These are phyloP conservation scores for Mitragyna speciosa DNA, from an alignment of 257 asterid genomes.

Conservation along the genomic window DNA sequence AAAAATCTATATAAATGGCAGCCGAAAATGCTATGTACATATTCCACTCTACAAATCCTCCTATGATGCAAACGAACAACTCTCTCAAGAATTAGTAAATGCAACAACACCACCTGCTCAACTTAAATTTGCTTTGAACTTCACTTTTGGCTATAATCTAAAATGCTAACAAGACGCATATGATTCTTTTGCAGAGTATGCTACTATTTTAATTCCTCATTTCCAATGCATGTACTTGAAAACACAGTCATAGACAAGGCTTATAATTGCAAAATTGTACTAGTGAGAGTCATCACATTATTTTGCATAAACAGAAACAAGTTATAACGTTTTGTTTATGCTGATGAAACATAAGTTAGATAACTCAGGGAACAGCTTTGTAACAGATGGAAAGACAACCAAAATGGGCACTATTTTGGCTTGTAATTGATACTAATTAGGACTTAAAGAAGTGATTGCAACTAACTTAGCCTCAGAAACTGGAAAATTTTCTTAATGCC, in stretches of 20 bases:
- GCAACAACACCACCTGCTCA: too few relatives aligned
- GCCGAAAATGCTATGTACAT: too few relatives aligned
- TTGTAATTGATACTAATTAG: background rate
- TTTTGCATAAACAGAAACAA: background rate
- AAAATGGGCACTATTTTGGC: constrained; percentile 11
- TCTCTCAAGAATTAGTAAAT: too few relatives aligned
- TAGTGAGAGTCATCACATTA: background rate
- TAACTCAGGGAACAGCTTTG: background rate
- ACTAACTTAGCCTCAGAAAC: background rate
- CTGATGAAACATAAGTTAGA: background rate
- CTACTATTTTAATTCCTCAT: background rate
- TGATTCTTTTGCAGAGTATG: background rate
- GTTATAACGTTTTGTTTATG: background rate
- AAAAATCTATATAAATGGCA: too few relatives aligned
- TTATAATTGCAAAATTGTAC: background rate
- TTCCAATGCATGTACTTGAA: background rate
- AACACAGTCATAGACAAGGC: background rate
- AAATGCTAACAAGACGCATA: background rate
- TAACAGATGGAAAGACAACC: background rate
- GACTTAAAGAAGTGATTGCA: background rate
- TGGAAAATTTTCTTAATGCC: constrained; percentile 38
- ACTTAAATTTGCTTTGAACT: background rate
- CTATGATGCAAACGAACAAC: too few relatives aligned
- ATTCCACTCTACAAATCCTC: too few relatives aligned
- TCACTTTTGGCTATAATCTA: background rate